These are phyloP conservation scores for Rhizopus microsporus DNA, from an alignment of 371 early-diverging fungal species.

Conservation along the genomic window DNA sequence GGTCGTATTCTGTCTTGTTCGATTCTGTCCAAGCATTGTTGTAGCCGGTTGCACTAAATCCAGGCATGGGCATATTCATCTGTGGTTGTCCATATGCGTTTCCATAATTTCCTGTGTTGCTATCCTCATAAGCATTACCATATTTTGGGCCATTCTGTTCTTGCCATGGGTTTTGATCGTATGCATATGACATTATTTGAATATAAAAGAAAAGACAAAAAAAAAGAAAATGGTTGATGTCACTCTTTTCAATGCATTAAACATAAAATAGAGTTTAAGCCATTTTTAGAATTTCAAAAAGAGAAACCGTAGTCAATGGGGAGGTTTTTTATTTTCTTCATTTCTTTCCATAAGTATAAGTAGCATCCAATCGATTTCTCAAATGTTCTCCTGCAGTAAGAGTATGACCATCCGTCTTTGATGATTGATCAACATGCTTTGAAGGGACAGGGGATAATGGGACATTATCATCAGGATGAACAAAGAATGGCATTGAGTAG, in stretches of 20 bases:
- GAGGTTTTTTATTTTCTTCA: neutral
- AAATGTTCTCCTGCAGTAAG: constrained; percentile 47
- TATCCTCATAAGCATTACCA: constrained; percentile 29
- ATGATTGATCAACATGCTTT: constrained; percentile 19
- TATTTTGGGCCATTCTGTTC: constrained; percentile 12
- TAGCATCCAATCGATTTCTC: constrained; percentile 35
- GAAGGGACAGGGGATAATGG: constrained; percentile 51
- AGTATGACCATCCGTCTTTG: constrained; percentile 6
- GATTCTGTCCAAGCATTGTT: constrained; percentile 27
- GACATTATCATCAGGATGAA: constrained; percentile 51
- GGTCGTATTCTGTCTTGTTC: constrained; percentile 20
- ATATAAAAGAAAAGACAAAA: neutral
- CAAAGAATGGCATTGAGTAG: constrained; percentile 75
- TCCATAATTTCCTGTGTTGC: neutral
- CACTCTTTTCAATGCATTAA: neutral
- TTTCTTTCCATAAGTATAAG: constrained; percentile 28
- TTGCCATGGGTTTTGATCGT: constrained; percentile 3
- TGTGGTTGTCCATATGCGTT: neutral
- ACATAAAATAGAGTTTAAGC: neutral
- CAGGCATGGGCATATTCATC: constrained; percentile 11
- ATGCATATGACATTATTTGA: neutral
- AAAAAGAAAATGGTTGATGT: neutral
- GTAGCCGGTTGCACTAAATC: constrained; percentile 13
- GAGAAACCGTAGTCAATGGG: constrained; percentile 5
- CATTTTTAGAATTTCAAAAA: neutral